phyloP scores from a whole-genome alignment of 1,284 basidiomycete species.

The Puccinia horiana region DNA sequence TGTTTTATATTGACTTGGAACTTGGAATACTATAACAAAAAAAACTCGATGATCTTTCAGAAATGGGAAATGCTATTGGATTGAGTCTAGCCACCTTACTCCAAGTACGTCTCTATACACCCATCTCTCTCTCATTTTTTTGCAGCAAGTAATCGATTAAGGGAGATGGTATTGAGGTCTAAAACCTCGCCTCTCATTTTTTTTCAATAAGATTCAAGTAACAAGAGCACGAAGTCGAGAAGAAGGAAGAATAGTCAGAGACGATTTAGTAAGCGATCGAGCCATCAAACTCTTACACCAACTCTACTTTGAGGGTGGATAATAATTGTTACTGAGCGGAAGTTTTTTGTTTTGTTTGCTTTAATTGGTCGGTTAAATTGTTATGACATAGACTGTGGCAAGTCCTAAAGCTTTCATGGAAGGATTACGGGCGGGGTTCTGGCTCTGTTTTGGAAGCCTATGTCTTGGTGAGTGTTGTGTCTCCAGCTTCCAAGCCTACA shows the following conservation, averaged over 20 bases:
- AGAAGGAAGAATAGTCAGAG: slow-evolving; percentile 12
- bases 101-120: slow-evolving; percentile 39
- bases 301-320: too few species aligned
- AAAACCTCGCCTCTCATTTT: background rate
- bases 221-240: slow-evolving; percentile 21
- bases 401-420: slow-evolving; percentile 34
- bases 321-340: too few species aligned
- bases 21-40: background rate
- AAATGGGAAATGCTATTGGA: slow-evolving; percentile 43
- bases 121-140: background rate
- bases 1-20: background rate
- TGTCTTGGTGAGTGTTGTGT: slow-evolving; percentile 21
- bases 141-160: background rate
- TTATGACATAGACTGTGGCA: slow-evolving; percentile 13
- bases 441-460: slow-evolving; percentile 29
- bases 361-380: too few species aligned
- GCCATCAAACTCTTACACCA: background rate
- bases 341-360: too few species aligned
- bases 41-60: too few species aligned
- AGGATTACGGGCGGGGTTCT: slow-evolving; percentile 40
- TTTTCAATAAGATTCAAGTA: slow-evolving; percentile 1
- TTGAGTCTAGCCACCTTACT: slow-evolving; percentile 40
- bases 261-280: slow-evolving; percentile 15
- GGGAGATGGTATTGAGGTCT: background rate
- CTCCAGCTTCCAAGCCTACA: background rate